These are phyloP conservation scores for Penicillium occitanis DNA, from an alignment of 2,329 filamentous ascomycete genomes.

Conservation along the genomic window DNA sequence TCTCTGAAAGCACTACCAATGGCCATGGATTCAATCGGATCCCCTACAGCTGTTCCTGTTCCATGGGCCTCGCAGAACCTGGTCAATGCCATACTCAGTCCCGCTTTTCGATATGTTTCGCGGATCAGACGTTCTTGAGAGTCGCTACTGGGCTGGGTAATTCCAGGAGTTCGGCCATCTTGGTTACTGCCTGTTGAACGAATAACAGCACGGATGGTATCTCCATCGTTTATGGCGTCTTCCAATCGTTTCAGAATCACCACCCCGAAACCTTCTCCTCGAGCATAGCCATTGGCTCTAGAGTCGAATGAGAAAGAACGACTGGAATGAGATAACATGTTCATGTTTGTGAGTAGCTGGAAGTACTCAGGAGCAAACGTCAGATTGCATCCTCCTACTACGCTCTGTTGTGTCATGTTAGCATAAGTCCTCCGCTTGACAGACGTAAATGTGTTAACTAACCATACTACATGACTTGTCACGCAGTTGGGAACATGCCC, in stretches of 20 bases:
- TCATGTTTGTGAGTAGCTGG: not conserved
- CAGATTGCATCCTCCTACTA: not conserved
- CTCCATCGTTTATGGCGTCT: slow-evolving; percentile 39
- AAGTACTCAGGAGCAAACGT: not conserved
- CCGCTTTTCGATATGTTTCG: slow-evolving; percentile 34
- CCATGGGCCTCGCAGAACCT: slow-evolving; percentile 42
- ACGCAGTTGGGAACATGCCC: slow-evolving; percentile 22
- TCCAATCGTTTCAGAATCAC: not conserved
- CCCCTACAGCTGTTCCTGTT: slow-evolving; percentile 32
- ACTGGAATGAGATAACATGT: slow-evolving; percentile 21
- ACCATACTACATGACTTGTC: not conserved
- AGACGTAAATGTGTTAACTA: not conserved
- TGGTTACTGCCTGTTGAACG: slow-evolving; percentile 33
- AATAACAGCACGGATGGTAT: slow-evolving; percentile 43
- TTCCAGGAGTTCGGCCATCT: slow-evolving; percentile 31
- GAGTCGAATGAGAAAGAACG: slow-evolving; percentile 28
- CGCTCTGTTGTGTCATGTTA: not conserved
- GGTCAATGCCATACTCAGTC: slow-evolving; percentile 30
- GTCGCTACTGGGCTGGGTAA: slow-evolving; percentile 32
- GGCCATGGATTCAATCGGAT: slow-evolving; percentile 24
- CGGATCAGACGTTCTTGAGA: slow-evolving; percentile 41
- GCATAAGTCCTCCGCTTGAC: not conserved
- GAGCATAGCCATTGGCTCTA: slow-evolving; percentile 50
- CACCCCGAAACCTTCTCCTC: slow-evolving; percentile 51
- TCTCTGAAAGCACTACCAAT: not conserved